A percentile compares a stretch with the other conserved stretches of the same genome.
These are phyloP conservation scores for Trametes coccinea DNA, from an alignment of 768 basidiomycete species.

Conservation along the genomic window DNA sequence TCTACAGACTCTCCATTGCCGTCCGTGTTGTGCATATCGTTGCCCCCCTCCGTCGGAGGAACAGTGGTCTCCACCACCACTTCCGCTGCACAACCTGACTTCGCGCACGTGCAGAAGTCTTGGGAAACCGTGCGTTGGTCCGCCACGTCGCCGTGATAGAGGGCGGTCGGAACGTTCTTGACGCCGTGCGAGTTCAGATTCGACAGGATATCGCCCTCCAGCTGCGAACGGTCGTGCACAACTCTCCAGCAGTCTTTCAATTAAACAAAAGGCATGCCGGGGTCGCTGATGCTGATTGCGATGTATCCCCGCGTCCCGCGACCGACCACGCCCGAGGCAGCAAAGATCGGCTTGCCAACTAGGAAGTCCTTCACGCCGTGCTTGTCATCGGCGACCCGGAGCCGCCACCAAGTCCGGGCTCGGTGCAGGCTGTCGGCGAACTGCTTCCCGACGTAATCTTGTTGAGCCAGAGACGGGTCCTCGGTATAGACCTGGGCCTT, in stretches of 20 bases:
- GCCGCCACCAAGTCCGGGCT: background rate
- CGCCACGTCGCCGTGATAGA: slow-evolving; percentile 3
- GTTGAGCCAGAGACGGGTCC: background rate
- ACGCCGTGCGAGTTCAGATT: background rate
- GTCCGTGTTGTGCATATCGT: too few relatives aligned
- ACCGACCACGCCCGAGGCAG: background rate
- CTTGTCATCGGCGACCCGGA: background rate
- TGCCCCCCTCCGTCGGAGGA: too few relatives aligned
- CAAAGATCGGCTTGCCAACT: background rate
- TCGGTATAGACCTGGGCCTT: too few relatives aligned
- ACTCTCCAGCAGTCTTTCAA: slow-evolving; percentile 21
- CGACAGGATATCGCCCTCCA: slow-evolving; percentile 7
- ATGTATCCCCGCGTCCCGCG: slow-evolving; percentile 1
- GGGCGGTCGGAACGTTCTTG: background rate
- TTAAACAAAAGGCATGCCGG: background rate
- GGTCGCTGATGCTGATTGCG: background rate
- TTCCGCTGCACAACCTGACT: too few relatives aligned
- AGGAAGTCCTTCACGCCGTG: background rate
- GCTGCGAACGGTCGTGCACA: background rate
- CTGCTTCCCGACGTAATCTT: background rate
- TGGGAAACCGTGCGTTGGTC: too few relatives aligned
- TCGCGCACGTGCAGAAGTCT: too few relatives aligned
- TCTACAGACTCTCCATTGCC: too few relatives aligned
- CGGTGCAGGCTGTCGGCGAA: background rate
- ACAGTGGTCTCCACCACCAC: too few relatives aligned